phyloP scores from a whole-genome alignment of 75 land plant species.

The Sequoiadendron giganteum region DNA sequence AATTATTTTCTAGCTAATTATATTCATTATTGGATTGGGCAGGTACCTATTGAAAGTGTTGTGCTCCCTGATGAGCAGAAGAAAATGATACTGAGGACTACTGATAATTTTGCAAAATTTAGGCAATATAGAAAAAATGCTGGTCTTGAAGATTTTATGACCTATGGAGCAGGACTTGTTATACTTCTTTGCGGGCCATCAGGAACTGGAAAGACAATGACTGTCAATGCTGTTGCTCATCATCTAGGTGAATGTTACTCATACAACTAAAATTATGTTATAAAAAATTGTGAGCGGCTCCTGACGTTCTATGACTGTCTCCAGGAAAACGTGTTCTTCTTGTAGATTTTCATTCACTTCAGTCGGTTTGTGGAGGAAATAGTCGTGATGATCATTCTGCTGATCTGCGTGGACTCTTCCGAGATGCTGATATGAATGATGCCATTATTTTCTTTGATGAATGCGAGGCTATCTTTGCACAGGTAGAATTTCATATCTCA shows the following conservation, averaged over 20 bases:
- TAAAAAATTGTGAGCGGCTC: background rate
- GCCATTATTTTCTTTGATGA: conserved; percentile 33
- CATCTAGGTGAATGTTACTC: conserved; percentile 23
- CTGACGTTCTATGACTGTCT: background rate
- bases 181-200: conserved; percentile 16
- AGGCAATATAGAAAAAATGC: conserved; percentile 23
- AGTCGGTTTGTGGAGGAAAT: conserved; percentile 17
- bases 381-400: conserved; percentile 29
- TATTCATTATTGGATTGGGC: conserved; percentile 4
- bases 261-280: background rate
- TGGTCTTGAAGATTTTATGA: conserved; percentile 29
- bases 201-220: conserved; percentile 36
- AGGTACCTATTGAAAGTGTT: conserved; percentile 25
- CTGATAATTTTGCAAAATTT: conserved; percentile 26
- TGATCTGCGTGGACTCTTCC: conserved; percentile 24
- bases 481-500: background rate
- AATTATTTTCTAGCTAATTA: background rate
- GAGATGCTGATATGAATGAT: conserved; percentile 36
- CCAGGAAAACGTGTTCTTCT: conserved; percentile 33
- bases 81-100: conserved; percentile 25
- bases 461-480: conserved; percentile 34
- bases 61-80: conserved; percentile 31
- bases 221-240: conserved; percentile 34
- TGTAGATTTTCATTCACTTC: conserved; percentile 30
- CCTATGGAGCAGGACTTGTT: conserved; percentile 22